Evolutionary conservation across 345 rosid species (phyloP), one percentile per base, ranked within the genome.

Genomic region (Nephelium lappaceum): DNA sequence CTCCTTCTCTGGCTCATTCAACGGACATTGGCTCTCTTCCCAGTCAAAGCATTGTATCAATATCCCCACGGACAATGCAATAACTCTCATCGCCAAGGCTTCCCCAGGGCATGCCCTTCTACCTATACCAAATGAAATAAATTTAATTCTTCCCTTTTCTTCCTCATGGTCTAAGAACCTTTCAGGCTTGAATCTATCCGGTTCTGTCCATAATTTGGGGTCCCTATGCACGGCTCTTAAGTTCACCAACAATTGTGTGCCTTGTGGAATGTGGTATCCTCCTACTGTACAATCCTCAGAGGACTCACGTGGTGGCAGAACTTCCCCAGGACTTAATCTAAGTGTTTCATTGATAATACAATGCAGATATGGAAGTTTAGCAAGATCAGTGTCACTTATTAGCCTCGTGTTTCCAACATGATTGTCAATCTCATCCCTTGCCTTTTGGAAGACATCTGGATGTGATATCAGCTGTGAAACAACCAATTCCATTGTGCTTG

Each of bases 211-310:
- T 12, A 74, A 3, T 18, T 65, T 12, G 6, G 78, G 83, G 71
- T 80, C 80, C 53, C 74, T 67, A 41, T 67, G 71, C 49, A 67
- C 47, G 5, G 25, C 71, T 51, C 6, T 21, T 69, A 6, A 3
- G 27, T 83, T 89, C 14, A 78, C 74, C 19, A 84, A 1, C 39
- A 89, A 24, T 84, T 84, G 82, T 8, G 72, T 69, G 36, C 72
- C 72, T 45, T n/a, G 31, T 24, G 72, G 72, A 25, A 69, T 69
- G 57, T 69, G 4, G 57, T 69, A 69, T n/a, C 72, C 72, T 43
- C 53, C 72, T 11, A 69, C 14, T 11, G 19, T 45, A 25, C 72
- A 69, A 5, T 69, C 72, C 72, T 69, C 72, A 8, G 72, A 69
- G 1, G 72, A 43, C 27, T 42, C 58, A 0, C 57, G 27, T 21